These are phyloP conservation scores for Podospora australis DNA, from an alignment of 495 filamentous ascomycete species.

Conservation along the genomic window DNA sequence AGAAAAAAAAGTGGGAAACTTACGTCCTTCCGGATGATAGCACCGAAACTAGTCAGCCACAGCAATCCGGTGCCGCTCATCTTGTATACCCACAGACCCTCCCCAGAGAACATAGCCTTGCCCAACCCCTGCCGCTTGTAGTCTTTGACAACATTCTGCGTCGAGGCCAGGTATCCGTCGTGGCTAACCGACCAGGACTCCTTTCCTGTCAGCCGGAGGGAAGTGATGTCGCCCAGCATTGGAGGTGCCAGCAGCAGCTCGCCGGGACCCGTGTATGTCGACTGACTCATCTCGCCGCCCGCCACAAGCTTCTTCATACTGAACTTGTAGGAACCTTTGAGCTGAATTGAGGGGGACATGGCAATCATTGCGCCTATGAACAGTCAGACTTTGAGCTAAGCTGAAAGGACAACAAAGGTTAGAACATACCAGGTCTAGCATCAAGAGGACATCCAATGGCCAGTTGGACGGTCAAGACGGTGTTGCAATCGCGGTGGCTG, in stretches of 20 bases:
- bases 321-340: constrained; percentile 77
- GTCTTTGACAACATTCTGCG: constrained; percentile 71
- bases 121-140: constrained; percentile 81
- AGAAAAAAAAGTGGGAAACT: too few relatives aligned
- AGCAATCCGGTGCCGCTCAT: constrained; percentile 71
- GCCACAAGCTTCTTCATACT: constrained; percentile 77
- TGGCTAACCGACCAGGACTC: constrained; percentile 76
- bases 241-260: constrained; percentile 79
- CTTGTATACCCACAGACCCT: constrained; percentile 88
- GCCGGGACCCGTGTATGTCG: constrained; percentile 83
- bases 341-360: constrained; percentile 81
- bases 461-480: constrained; percentile 79
- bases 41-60: constrained; percentile 89
- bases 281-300: constrained; percentile 72
- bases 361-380: constrained; percentile 90
- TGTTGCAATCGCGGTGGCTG: constrained; percentile 87
- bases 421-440: constrained; percentile 62
- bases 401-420: not conserved
- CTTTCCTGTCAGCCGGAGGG: constrained; percentile 60
- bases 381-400: constrained; percentile 17
- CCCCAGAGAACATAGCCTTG: constrained; percentile 90
- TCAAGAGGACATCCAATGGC: constrained; percentile 81
- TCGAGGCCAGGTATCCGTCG: constrained; percentile 72
- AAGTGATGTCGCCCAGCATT: constrained; percentile 79
- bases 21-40: constrained; percentile 93